A percentile compares a stretch with the other conserved stretches of the same genome.
Conservation (phyloP, 164 flowering plant genomes). For the Platanus orientalis region DNA sequence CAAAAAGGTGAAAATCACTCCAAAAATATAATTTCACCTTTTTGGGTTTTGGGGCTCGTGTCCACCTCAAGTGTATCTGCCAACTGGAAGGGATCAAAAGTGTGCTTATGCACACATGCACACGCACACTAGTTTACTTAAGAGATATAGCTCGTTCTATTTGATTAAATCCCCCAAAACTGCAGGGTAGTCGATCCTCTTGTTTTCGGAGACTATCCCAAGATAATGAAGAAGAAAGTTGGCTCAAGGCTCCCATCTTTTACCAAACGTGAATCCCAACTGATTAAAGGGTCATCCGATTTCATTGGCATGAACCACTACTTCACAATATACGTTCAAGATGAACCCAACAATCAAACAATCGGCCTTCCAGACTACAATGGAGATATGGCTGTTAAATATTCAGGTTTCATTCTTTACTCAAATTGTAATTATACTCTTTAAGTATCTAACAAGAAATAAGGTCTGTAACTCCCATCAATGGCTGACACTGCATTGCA, state of each 20-base stretch:
- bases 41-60: no score
- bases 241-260: slow-evolving; percentile 59
- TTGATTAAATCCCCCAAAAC: not conserved
- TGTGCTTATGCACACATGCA: no score
- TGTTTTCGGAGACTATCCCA: slow-evolving; percentile 61
- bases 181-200: slow-evolving; percentile 48
- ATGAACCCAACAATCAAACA: slow-evolving; percentile 6
- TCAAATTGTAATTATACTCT: not conserved
- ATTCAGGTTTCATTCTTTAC: slow-evolving; percentile 9
- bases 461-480: not conserved
- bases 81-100: no score
- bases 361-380: slow-evolving; percentile 10
- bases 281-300: slow-evolving; percentile 28
- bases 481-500: slow-evolving; percentile 1
- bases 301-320: slow-evolving; percentile 35
- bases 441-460: no score
- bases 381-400: slow-evolving; percentile 16
- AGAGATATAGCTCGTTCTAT: no score
- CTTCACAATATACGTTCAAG: slow-evolving; percentile 11
- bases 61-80: no score
- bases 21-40: no score
- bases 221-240: slow-evolving; percentile 40
- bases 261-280: slow-evolving; percentile 20
- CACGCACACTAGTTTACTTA: no score
- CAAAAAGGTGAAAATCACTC: no score